Evolutionary conservation across 2,329 filamentous ascomycete species (phyloP).

Genomic region (Cordyceps pruinosa): DNA sequence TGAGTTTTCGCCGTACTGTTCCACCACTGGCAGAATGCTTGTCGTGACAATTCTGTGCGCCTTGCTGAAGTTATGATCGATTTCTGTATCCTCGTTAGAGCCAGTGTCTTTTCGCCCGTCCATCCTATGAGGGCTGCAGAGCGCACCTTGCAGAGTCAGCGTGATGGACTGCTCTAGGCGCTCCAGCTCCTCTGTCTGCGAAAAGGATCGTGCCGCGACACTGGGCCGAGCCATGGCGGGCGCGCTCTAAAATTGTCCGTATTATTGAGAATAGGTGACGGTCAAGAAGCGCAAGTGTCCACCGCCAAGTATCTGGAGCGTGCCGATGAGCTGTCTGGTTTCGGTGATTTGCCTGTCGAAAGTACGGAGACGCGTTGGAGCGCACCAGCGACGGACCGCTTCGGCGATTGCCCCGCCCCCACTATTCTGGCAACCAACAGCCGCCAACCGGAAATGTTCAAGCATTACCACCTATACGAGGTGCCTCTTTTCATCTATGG

Average conservation of each 20-base stretch:
- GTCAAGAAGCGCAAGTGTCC: background rate
- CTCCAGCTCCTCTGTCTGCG: constrained; percentile 90
- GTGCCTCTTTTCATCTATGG: too few relatives aligned
- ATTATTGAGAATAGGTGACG: background rate
- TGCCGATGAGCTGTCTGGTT: background rate
- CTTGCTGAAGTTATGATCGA: constrained; percentile 96
- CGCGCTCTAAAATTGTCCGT: background rate
- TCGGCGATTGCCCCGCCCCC: background rate
- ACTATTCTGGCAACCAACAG: background rate
- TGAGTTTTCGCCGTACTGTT: constrained; percentile 92
- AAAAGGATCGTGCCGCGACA: constrained; percentile 51
- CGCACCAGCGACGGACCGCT: background rate
- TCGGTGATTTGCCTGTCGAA: background rate
- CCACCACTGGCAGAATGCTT: constrained; percentile 86
- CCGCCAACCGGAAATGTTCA: background rate
- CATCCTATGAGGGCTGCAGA: background rate
- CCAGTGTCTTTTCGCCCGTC: too few relatives aligned
- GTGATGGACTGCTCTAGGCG: constrained; percentile 96
- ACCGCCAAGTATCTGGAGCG: background rate
- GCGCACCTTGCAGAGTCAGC: constrained; percentile 77
- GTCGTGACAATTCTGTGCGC: constrained; percentile 93
- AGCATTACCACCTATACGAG: too few relatives aligned
- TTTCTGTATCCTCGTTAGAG: constrained; percentile 53
- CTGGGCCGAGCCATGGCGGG: constrained; percentile 44
- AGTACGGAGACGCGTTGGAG: constrained; percentile 9